Evolutionary conservation across 352 stramenopile genomes (phyloP), one percentile per base, ranked within the genome.

Genomic region (Globisporangium takayamanum): DNA sequence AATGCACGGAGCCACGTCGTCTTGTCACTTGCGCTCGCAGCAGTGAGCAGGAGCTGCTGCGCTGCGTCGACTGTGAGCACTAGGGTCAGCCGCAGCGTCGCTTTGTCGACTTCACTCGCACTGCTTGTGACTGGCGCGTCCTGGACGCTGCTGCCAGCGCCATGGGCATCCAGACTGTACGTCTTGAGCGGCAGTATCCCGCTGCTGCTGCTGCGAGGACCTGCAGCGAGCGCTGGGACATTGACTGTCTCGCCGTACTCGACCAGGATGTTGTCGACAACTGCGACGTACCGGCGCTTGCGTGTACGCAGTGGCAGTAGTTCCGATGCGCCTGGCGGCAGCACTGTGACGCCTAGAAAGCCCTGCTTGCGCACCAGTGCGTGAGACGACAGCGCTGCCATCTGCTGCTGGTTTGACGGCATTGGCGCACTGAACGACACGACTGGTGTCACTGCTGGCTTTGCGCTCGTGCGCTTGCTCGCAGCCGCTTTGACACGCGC

Each of bases 1-100:
- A 88, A 59, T 10, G 69, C 72, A 0, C 44, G 26, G 68, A 82
- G 74, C 78, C 78, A 87, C n/a, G 66, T 68, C 28, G 68, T 67
- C 53, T 80, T 84, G 22, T 86, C 72, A 46, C 69, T 67, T 2
- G 46, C 20, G 20, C 66, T 81, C 20, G 70, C 52, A n/a, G 73
- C 68, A 11, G 75, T 84, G 22, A 83, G 53, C 8, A 81, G 28
- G 10, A 86, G 25, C 1, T 67, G 60, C 1, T 36, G 69, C 0
- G 36, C 28, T 8, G 52, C 0, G 55, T 67, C 54, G 1, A 71
- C 36, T n/a, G 42, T 53, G 22, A 88, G 26, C 8, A 74, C 11
- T 36, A 88, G 80, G 25, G 66, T 85, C 8, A 80, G 69, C 0
- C 57, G 59, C 10, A 82, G 60, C 3, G 72, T 46, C 2, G 57